These are phyloP conservation scores for Neurospora sp. DNA, from an alignment of 495 filamentous ascomycete genomes.

Conservation along the genomic window DNA sequence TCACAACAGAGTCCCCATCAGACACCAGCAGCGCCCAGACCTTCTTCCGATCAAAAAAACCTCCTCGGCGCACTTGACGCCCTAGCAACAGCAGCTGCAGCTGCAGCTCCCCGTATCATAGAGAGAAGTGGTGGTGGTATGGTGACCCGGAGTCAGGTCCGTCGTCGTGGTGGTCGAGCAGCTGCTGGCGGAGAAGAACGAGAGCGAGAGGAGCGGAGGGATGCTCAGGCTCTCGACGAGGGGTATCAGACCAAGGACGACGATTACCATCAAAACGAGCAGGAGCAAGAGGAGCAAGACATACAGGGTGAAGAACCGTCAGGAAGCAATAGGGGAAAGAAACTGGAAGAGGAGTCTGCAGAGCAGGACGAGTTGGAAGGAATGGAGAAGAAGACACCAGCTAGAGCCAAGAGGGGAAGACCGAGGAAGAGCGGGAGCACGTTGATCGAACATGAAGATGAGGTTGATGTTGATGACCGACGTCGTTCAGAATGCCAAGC, in stretches of 20 bases:
- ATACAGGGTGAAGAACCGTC: background rate
- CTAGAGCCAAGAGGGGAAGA: background rate
- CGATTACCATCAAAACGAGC: background rate
- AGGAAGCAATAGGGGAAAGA: background rate
- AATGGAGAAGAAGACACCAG: background rate
- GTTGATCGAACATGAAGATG: background rate
- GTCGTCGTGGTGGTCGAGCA: background rate
- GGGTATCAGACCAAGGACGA: too few species aligned
- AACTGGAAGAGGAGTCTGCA: background rate
- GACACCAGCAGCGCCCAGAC: too few species aligned
- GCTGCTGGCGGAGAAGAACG: too few species aligned
- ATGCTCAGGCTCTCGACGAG: too few species aligned
- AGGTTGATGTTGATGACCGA: background rate
- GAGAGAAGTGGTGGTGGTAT: background rate
- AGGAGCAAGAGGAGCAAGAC: background rate
- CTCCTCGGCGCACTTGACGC: too few species aligned
- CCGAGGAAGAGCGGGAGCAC: background rate
- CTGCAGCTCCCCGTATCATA: too few species aligned
- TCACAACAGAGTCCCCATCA: too few species aligned
- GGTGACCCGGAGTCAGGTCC: background rate
- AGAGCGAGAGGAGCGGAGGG: background rate
- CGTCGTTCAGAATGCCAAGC: background rate
- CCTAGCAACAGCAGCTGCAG: too few species aligned
- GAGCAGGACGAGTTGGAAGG: background rate
- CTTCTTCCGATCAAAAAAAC: too few species aligned